Evolutionary conservation across 1,284 basidiomycete species (phyloP).

Genomic region (Psilocybe mexicana): DNA sequence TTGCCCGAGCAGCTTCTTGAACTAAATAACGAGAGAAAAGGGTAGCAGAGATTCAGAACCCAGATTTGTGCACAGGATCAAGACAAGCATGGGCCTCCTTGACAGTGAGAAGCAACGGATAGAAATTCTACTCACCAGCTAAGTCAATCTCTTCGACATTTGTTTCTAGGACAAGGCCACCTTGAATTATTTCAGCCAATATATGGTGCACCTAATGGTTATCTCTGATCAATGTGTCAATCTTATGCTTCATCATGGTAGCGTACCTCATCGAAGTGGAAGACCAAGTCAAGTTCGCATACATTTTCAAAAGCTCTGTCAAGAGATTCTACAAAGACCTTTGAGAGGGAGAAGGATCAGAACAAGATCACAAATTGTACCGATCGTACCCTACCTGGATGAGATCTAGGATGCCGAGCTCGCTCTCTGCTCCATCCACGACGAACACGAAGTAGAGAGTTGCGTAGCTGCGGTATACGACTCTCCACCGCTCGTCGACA

Average conservation of each 20-base stretch:
- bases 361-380: background rate
- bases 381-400: slow-evolving; percentile 75
- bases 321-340: slow-evolving; percentile 96
- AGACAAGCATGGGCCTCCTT: slow-evolving; percentile 4
- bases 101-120: slow-evolving; percentile 7
- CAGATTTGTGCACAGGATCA: background rate
- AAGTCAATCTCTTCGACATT: slow-evolving; percentile 89
- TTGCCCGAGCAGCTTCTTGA: slow-evolving; percentile 63
- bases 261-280: slow-evolving; percentile 94
- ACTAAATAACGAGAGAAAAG: slow-evolving; percentile 42
- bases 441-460: slow-evolving; percentile 98
- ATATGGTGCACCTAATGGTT: slow-evolving; percentile 84
- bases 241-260: slow-evolving; percentile 4
- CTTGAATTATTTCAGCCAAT: slow-evolving; percentile 93
- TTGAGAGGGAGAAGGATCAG: background rate
- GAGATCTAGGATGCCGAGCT: slow-evolving; percentile 93
- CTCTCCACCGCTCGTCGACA: slow-evolving; percentile 65
- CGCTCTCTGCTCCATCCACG: slow-evolving; percentile 93
- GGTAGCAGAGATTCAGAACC: background rate
- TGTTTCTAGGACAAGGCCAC: slow-evolving; percentile 97
- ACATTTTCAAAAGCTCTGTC: slow-evolving; percentile 98
- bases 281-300: slow-evolving; percentile 97
- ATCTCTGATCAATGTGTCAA: slow-evolving; percentile 6
- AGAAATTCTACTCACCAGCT: slow-evolving; percentile 54
- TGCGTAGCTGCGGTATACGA: slow-evolving; percentile 87